phyloP scores from a whole-genome alignment of 306 rosid genomes.

The Malus fusca region DNA sequence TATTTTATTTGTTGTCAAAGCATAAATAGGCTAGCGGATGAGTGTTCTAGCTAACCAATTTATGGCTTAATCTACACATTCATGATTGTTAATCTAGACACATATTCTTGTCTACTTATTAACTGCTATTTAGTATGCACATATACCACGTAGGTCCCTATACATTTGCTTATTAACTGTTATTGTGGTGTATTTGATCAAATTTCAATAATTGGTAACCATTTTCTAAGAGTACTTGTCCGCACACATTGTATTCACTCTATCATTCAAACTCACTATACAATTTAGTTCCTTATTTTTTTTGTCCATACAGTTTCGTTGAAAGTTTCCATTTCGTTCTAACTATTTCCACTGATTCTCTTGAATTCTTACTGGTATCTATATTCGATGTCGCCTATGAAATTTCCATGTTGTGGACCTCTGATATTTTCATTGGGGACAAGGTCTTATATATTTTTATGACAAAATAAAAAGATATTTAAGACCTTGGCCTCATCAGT shows the following conservation, averaged over 20 bases:
- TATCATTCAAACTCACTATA: neutral
- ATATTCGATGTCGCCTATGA: neutral
- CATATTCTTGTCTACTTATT: neutral
- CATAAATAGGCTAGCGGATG: neutral
- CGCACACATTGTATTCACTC: neutral
- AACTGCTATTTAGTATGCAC: neutral
- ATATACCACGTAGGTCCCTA: neutral
- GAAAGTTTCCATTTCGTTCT: neutral
- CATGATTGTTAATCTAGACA: neutral
- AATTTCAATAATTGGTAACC: neutral
- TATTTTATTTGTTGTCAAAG: neutral
- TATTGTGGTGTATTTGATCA: neutral
- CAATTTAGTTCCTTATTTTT: neutral
- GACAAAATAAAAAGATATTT: neutral
- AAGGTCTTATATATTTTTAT: neutral
- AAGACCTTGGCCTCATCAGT: neutral
- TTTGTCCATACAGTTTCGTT: neutral
- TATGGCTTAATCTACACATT: neutral
- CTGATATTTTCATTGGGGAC: neutral
- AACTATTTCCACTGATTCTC: neutral
- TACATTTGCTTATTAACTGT: neutral
- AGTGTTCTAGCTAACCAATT: neutral
- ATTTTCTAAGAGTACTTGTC: neutral
- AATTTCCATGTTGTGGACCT: neutral
- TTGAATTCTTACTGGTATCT: neutral